phyloP scores from a whole-genome alignment of 108 stramenopile species.

The Skeletonema marinoi region DNA sequence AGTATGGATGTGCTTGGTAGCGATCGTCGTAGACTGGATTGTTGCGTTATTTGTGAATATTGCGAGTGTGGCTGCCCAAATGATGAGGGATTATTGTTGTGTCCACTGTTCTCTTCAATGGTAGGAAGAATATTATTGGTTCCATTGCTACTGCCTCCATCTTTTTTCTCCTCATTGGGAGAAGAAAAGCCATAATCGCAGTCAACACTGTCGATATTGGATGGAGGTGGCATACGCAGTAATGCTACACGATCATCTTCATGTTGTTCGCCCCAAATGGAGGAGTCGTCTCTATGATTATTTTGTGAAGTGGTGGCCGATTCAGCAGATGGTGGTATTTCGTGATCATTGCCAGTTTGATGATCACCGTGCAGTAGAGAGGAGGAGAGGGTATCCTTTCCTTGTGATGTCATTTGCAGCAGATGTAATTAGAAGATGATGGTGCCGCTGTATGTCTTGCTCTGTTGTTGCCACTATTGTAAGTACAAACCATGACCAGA shows the following conservation, averaged over 20 bases:
- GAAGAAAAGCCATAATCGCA: not conserved
- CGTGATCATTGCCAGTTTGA: not conserved
- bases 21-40: constrained; percentile 9
- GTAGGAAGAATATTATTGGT: not conserved
- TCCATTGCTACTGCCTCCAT: not conserved
- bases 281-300: not conserved
- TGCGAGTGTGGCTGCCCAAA: too few species aligned
- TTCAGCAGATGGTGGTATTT: not conserved
- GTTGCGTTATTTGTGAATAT: not conserved
- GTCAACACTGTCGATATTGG: not conserved
- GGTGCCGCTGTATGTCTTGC: too few species aligned
- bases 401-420: not conserved
- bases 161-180: not conserved
- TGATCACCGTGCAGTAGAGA: not conserved
- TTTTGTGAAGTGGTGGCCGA: not conserved
- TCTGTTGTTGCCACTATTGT: too few species aligned
- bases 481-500: too few species aligned
- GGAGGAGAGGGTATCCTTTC: not conserved
- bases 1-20: constrained; percentile 18
- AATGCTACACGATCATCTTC: constrained; percentile 1
- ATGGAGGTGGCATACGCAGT: constrained; percentile 7
- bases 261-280: not conserved
- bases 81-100: not conserved
- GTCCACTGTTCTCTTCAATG: not conserved
- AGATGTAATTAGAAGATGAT: not conserved